Percentiles rank a stretch among this genome's conserved stretches.
Conservation (phyloP, 768 basidiomycete genomes). For the Tylopilus plumbeoviolaceoides region DNA sequence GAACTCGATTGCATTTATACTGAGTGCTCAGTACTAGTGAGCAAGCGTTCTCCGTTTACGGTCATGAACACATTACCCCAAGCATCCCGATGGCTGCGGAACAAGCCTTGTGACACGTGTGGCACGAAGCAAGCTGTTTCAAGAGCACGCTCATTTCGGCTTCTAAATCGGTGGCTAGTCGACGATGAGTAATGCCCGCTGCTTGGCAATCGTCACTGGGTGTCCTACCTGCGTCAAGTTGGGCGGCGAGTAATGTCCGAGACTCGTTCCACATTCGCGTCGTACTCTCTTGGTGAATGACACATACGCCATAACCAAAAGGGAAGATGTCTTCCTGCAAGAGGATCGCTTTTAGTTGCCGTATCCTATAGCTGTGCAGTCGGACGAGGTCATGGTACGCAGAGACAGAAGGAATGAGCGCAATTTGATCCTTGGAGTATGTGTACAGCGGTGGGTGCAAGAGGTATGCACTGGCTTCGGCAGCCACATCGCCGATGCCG, state of each 20-base stretch:
- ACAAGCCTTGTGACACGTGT: conserved; percentile 55
- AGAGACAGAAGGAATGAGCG: conserved; percentile 49
- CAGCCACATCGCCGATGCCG: conserved; percentile 45
- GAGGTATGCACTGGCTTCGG: conserved; percentile 55
- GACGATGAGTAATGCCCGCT: conserved; percentile 6
- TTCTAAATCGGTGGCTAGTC: conserved; percentile 58
- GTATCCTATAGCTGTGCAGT: conserved; percentile 55
- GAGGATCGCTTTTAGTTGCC: conserved; percentile 47
- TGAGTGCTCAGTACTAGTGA: conserved; percentile 28
- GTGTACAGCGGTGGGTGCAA: conserved; percentile 49
- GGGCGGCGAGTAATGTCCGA: conserved; percentile 41
- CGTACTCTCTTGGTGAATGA: conserved; percentile 45
- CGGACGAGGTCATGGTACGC: conserved; percentile 63
- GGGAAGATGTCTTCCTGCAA: conserved; percentile 65
- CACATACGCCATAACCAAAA: conserved; percentile 64
- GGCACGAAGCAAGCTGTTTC: conserved; percentile 46
- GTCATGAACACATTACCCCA: conserved; percentile 38
- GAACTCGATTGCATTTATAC: conserved; percentile 62
- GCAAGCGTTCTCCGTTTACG: neutral
- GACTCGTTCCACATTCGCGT: conserved; percentile 48
- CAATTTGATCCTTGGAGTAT: conserved; percentile 50
- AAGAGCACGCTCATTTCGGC: conserved; percentile 59
- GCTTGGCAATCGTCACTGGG: neutral
- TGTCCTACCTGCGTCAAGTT: conserved; percentile 50
- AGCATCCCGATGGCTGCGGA: conserved; percentile 68